Evolutionary conservation across 2,329 filamentous ascomycete species (phyloP).

Genomic region (Podosphaera leucotricha): DNA sequence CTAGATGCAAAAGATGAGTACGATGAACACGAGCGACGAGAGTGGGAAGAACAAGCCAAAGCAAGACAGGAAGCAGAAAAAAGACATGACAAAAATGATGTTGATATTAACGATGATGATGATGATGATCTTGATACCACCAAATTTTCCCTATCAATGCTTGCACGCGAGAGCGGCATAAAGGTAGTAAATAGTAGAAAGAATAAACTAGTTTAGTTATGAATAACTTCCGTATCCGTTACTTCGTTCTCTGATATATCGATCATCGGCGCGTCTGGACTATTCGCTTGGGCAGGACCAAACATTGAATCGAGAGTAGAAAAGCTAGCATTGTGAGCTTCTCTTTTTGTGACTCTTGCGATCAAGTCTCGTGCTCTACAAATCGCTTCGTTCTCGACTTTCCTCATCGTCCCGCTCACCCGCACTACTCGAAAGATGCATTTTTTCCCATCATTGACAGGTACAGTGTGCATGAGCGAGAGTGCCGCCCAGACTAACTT

Average conservation of each 20-base stretch:
- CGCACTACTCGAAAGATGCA: constrained; percentile 70
- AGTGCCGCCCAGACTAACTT: constrained; percentile 77
- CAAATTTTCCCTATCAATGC: constrained; percentile 19
- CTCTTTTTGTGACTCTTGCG: constrained; percentile 33
- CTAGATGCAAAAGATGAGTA: constrained; percentile 72
- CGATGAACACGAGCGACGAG: constrained; percentile 53
- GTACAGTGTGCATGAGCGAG: constrained; percentile 50
- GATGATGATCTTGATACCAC: constrained; percentile 22
- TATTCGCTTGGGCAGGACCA: constrained; percentile 8
- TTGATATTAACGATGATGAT: constrained; percentile 20
- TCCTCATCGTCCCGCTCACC: constrained; percentile 81
- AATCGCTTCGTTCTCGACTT: constrained; percentile 76
- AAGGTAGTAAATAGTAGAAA: constrained; percentile 36
- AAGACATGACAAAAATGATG: constrained; percentile 11
- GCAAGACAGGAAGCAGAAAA: constrained; percentile 19
- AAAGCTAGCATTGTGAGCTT: constrained; percentile 18
- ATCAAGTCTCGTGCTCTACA: constrained; percentile 50
- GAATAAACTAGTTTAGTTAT: constrained; percentile 24
- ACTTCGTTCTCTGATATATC: constrained; percentile 24
- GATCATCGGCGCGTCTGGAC: constrained; percentile 20
- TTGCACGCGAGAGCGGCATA: constrained; percentile 38
- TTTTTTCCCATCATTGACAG: constrained; percentile 30
- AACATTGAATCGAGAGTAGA: constrained; percentile 20
- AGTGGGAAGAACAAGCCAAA: constrained; percentile 52
- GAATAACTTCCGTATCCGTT: constrained; percentile 21